Base-by-base conservation (phyloP, 257 asterid genomes). In the Penstemon davidsonii region DNA sequence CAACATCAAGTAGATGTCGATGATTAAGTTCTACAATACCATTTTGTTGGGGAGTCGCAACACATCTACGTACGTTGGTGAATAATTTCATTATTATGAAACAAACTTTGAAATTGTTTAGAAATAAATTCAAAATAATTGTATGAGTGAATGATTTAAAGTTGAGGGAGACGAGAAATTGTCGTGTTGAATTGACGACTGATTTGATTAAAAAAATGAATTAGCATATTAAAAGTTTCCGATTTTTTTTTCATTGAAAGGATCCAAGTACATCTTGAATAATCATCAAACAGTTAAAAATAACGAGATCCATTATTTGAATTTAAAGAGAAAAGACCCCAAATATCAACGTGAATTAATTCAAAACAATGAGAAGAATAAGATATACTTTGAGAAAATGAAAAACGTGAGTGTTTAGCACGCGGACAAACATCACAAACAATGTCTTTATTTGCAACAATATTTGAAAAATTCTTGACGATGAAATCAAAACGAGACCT, bases 41-140 rank as follows among this genome's bases (percentile, higher is more conserved):
- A 53, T 53, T 53, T 15, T 62, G 67, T 62, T 62, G 67, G 38
- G 67, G 54, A 40, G n/a, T 62, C 54, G n/a, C 52, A 62, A 62
- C 13, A 18, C 67, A 62, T 41, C 54, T n/a, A n/a, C n/a, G n/a
- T 43, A 13, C 54, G 55, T 43, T 62, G 40, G 40, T 62, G 54
- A 62, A 44, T 42, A 45, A 62, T 43, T 11, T 39, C 54, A 45
- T 62, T 5, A 0, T 62, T 12, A 13, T 12, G 54, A 45, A 62
- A 62, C 67, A 52, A 62, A 1, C 11, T 62, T 60, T 40, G 47
- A 60, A 60, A 3, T 53, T 7, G n/a, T 5, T 2, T 53, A 53
- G 36, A 53, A 53, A 53, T 15, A 11, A 53, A 53, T 13, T 53
- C 37, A 53, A 25, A 11, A 15, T 25, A 15, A 53, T 53, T 53